Evolutionary conservation across 345 rosid species (phyloP).

Genomic region (Citrus cavaleriei): DNA sequence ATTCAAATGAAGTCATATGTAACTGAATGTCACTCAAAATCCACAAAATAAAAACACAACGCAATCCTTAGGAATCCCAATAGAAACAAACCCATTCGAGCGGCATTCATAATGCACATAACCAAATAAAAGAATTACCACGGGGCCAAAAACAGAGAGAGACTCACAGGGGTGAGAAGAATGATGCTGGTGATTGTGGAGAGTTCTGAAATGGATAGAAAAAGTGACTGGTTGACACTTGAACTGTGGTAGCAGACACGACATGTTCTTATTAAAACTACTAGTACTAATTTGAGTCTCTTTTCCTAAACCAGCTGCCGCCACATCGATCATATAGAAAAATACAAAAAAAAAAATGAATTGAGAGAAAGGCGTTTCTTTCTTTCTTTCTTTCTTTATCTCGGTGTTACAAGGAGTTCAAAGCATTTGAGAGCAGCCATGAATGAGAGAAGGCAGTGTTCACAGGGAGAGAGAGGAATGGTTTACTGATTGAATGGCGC

Average conservation of each 20-base stretch:
- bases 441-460: background rate
- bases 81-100: background rate
- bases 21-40: background rate
- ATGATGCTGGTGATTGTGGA: constrained; percentile 21
- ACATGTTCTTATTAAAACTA: constrained; percentile 27
- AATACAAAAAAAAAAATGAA: background rate
- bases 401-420: no score
- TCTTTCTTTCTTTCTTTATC: background rate
- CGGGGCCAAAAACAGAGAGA: background rate
- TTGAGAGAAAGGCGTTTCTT: background rate
- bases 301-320: background rate
- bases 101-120: background rate
- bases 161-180: constrained; percentile 16
- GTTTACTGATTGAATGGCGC: background rate
- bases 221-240: constrained; percentile 83
- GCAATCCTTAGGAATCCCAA: background rate
- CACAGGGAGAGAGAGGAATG: background rate
- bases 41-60: background rate
- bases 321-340: background rate
- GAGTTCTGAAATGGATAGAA: constrained; percentile 58
- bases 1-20: constrained; percentile 1
- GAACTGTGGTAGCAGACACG: constrained; percentile 87
- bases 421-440: background rate
- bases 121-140: background rate
- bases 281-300: background rate